These are phyloP conservation scores for Cydonia oblonga DNA, from an alignment of 331 rosid species.

Conservation along the genomic window DNA sequence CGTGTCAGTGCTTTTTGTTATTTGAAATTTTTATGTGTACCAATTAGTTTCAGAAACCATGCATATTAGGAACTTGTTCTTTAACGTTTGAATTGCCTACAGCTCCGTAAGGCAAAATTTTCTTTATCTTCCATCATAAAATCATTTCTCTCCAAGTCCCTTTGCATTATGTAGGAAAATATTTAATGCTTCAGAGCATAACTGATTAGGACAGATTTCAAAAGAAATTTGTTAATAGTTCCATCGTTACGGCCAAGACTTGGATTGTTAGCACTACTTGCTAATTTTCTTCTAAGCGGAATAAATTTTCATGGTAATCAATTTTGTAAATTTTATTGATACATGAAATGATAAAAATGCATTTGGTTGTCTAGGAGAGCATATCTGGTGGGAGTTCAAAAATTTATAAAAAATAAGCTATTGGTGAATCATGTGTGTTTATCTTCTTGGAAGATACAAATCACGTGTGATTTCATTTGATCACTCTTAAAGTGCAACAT, in stretches of 20 bases:
- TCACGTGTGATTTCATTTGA: not conserved
- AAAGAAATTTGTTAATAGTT: not conserved
- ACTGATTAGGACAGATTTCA: not conserved
- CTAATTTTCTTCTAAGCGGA: not conserved
- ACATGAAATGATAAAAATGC: not conserved
- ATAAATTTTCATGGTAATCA: not conserved
- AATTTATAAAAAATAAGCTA: not conserved
- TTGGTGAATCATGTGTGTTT: not conserved
- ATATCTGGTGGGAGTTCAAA: not conserved
- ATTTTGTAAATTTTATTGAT: not conserved
- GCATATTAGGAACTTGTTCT: not conserved
- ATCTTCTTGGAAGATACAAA: not conserved
- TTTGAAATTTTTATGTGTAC: not conserved
- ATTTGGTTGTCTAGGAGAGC: not conserved
- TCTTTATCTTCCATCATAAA: not conserved
- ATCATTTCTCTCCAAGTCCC: not conserved
- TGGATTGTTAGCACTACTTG: not conserved
- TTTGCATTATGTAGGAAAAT: not conserved
- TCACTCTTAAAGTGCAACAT: not conserved
- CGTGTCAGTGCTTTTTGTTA: not conserved
- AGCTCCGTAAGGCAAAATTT: not conserved
- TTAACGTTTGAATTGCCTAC: not conserved
- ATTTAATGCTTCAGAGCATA: not conserved
- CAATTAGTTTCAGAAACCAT: not conserved
- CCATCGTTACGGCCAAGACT: not conserved